Conservation (phyloP, 2,329 filamentous ascomycete genomes). For the Xenoacremonium recifei region DNA sequence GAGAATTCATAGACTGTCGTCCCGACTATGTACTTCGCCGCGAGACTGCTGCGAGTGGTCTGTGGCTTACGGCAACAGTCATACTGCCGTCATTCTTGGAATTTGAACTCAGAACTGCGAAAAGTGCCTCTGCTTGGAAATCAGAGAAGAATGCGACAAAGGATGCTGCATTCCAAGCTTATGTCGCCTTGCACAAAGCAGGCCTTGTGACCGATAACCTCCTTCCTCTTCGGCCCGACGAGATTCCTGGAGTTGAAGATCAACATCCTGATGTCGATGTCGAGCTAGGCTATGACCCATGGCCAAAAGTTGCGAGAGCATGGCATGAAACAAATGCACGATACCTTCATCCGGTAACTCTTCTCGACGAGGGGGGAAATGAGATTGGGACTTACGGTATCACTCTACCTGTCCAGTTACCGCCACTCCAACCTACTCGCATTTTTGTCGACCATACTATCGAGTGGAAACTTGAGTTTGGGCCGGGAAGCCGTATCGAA, state of each 20-base stretch:
- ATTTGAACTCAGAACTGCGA: conserved; percentile 26
- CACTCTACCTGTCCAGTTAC: conserved; percentile 42
- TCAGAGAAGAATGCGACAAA: conserved; percentile 72
- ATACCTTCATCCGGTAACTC: conserved; percentile 29
- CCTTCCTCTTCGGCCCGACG: conserved; percentile 57
- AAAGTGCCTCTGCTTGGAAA: conserved; percentile 51
- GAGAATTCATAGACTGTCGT: conserved; percentile 59
- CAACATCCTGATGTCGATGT: conserved; percentile 36
- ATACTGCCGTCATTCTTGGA: conserved; percentile 70
- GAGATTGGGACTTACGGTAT: conserved; percentile 40
- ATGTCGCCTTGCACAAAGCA: conserved; percentile 64
- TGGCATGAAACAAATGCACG: conserved; percentile 35
- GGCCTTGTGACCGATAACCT: conserved; percentile 77
- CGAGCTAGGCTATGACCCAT: conserved; percentile 43
- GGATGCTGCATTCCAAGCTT: conserved; percentile 83
- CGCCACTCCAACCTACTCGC: conserved; percentile 33
- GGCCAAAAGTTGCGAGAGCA: conserved; percentile 40
- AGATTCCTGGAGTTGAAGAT: conserved; percentile 37
- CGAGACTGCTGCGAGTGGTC: conserved; percentile 17
- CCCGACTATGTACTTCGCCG: conserved; percentile 65
- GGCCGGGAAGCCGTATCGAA: conserved; percentile 14
- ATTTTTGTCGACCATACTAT: conserved; percentile 39
- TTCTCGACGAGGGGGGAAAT: conserved; percentile 32
- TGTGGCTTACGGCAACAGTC: conserved; percentile 56
- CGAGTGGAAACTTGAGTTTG: conserved; percentile 33